Conservation (phyloP, 2,329 filamentous ascomycete species). For the Penicillium hordei region DNA sequence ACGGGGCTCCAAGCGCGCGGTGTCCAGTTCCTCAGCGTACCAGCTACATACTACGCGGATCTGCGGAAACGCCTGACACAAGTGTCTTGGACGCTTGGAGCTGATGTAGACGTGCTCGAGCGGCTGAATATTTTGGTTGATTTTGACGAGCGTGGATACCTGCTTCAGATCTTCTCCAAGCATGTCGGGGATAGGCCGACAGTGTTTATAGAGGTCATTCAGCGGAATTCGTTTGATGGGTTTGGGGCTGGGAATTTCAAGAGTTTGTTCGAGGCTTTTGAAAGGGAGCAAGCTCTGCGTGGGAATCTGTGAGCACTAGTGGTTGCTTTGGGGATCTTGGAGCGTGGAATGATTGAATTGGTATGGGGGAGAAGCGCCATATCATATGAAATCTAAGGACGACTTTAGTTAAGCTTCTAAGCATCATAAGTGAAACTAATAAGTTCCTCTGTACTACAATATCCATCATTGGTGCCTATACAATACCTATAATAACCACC, state of each 20-base stretch:
- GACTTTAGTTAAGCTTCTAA: neutral
- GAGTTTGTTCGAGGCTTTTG: constrained; percentile 87
- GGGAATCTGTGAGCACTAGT: constrained; percentile 64
- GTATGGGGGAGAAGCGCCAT: neutral
- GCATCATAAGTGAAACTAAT: neutral
- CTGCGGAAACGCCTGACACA: constrained; percentile 69
- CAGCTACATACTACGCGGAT: constrained; percentile 73
- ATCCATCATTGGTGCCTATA: neutral
- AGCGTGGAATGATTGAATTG: neutral
- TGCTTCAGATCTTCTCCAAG: constrained; percentile 72
- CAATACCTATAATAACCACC: neutral
- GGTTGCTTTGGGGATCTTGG: neutral
- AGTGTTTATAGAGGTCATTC: constrained; percentile 91
- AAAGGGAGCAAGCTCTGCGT: constrained; percentile 78
- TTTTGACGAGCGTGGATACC: constrained; percentile 85
- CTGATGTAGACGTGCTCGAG: constrained; percentile 74
- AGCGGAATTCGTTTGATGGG: constrained; percentile 80
- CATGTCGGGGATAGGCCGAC: constrained; percentile 90
- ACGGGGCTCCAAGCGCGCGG: constrained; percentile 71
- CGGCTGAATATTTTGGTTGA: constrained; percentile 81
- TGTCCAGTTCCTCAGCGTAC: constrained; percentile 84
- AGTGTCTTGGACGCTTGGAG: constrained; percentile 57
- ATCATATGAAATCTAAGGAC: neutral
- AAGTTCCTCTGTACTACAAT: neutral
- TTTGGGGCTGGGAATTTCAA: constrained; percentile 94